Evolutionary conservation across 1,139 yeast genomes (phyloP).

Genomic region (Sugiyamaella grinbergsii): DNA sequence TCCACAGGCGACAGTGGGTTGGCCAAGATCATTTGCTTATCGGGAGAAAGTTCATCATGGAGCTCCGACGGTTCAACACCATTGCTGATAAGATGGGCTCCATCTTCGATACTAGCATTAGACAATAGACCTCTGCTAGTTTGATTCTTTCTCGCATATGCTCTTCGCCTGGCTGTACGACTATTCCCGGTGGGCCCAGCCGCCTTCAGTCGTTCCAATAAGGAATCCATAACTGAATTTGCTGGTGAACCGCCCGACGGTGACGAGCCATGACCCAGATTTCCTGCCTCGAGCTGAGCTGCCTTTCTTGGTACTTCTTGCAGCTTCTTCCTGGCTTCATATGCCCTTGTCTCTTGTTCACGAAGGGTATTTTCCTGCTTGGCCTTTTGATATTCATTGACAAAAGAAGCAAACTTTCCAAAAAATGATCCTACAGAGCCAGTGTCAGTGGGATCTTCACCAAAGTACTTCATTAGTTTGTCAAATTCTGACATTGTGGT

Average conservation of each 20-base stretch:
- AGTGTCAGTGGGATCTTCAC: constrained; percentile 70
- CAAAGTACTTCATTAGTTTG: constrained; percentile 73
- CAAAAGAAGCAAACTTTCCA: constrained; percentile 69
- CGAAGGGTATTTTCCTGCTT: constrained; percentile 72
- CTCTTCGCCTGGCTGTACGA: constrained; percentile 77
- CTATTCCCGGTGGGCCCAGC: constrained; percentile 76
- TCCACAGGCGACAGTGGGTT: constrained; percentile 1
- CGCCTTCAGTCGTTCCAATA: constrained; percentile 71
- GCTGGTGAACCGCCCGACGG: constrained; percentile 21
- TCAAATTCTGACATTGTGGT: constrained; percentile 58
- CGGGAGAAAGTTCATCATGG: not conserved
- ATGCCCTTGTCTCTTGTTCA: constrained; percentile 78
- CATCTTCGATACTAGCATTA: not conserved
- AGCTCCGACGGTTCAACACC: not conserved
- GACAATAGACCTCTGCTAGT: constrained; percentile 33
- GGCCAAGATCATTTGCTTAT: not conserved
- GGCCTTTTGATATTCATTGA: constrained; percentile 72
- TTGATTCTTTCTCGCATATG: constrained; percentile 57
- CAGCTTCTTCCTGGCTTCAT: constrained; percentile 70
- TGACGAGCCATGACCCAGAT: constrained; percentile 23
- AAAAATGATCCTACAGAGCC: constrained; percentile 69
- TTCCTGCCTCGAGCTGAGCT: constrained; percentile 36
- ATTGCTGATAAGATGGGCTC: not conserved
- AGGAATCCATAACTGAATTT: constrained; percentile 63
- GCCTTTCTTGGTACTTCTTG: constrained; percentile 50